Percentiles rank a stretch among this genome's conserved stretches.
Evolutionary conservation across 2,329 filamentous ascomycete genomes (phyloP).

Genomic region (Helicocarpus griseus): DNA sequence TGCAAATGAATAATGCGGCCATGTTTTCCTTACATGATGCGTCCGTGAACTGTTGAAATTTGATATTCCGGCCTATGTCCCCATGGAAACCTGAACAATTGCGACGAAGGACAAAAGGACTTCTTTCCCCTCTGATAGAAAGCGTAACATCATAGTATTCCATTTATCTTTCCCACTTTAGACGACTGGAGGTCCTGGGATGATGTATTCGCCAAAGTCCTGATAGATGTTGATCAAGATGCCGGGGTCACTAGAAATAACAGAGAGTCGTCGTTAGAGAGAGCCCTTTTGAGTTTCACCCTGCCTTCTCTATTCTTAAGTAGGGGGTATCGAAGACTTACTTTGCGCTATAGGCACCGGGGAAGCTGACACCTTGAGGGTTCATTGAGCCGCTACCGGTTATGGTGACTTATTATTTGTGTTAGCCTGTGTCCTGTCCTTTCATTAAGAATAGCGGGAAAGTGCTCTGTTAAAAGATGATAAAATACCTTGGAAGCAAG

Average conservation of each 20-base stretch:
- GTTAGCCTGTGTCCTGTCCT: slow-evolving; percentile 28
- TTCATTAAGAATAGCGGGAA: too few relatives aligned
- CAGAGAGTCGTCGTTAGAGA: too few relatives aligned
- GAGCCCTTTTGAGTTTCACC: not conserved
- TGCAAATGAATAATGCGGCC: too few relatives aligned
- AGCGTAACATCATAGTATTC: too few relatives aligned
- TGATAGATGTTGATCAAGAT: slow-evolving; percentile 12
- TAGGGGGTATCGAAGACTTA: not conserved
- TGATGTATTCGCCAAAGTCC: slow-evolving; percentile 9
- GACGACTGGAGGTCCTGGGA: slow-evolving; percentile 11
- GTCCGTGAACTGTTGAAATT: too few relatives aligned
- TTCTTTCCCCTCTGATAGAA: too few relatives aligned
- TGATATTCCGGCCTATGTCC: too few relatives aligned
- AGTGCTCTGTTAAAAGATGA: not conserved
- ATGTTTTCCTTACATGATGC: too few relatives aligned
- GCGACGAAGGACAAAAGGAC: too few relatives aligned
- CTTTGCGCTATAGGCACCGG: slow-evolving; percentile 7
- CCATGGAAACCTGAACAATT: too few relatives aligned
- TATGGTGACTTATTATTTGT: slow-evolving; percentile 27
- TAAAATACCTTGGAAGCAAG: slow-evolving; percentile 1
- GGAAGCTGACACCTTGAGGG: slow-evolving; percentile 6
- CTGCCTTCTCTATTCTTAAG: not conserved
- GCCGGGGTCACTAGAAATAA: slow-evolving; percentile 8
- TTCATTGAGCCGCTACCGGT: slow-evolving; percentile 24
- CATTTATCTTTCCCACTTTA: not conserved